Evolutionary conservation across 2,329 filamentous ascomycete species (phyloP).

Genomic region (Penicillium aurantiogriseum): DNA sequence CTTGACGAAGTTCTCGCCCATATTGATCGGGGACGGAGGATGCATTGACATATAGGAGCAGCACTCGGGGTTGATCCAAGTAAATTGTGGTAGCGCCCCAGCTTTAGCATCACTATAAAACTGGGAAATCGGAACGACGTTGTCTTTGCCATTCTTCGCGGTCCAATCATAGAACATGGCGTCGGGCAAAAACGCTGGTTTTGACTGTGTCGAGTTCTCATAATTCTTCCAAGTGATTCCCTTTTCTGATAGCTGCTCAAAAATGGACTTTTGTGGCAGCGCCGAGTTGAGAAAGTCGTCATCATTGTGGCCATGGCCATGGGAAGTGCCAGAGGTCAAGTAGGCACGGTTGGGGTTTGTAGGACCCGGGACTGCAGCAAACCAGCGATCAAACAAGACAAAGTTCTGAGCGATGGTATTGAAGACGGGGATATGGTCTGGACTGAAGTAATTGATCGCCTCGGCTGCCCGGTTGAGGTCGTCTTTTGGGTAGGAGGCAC

Average conservation of each 20-base stretch:
- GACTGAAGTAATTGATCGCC: constrained; percentile 47
- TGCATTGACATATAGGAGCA: constrained; percentile 52
- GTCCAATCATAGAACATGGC: constrained; percentile 42
- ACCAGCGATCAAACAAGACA: constrained; percentile 48
- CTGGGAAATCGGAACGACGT: constrained; percentile 39
- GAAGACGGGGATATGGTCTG: constrained; percentile 44
- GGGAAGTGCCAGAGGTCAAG: constrained; percentile 42
- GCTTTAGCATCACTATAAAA: constrained; percentile 48
- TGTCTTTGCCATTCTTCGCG: constrained; percentile 30
- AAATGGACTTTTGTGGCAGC: constrained; percentile 42
- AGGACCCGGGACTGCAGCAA: constrained; percentile 41
- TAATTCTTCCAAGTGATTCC: constrained; percentile 50
- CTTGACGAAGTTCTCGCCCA: constrained; percentile 48
- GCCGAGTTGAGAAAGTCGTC: constrained; percentile 33
- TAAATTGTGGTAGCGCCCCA: constrained; percentile 47
- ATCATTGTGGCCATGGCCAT: constrained; percentile 42
- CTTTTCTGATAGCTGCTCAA: constrained; percentile 42
- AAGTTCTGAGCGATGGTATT: constrained; percentile 45
- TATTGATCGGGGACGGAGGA: constrained; percentile 45
- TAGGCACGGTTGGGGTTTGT: constrained; percentile 42
- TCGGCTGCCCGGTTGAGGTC: constrained; percentile 42
- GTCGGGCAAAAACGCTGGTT: constrained; percentile 41
- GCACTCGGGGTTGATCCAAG: constrained; percentile 53
- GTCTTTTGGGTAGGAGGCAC: constrained; percentile 35
- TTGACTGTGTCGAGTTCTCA: constrained; percentile 40